phyloP scores from a whole-genome alignment of 2,329 filamentous ascomycete species.

The Clonostachys chloroleuca region DNA sequence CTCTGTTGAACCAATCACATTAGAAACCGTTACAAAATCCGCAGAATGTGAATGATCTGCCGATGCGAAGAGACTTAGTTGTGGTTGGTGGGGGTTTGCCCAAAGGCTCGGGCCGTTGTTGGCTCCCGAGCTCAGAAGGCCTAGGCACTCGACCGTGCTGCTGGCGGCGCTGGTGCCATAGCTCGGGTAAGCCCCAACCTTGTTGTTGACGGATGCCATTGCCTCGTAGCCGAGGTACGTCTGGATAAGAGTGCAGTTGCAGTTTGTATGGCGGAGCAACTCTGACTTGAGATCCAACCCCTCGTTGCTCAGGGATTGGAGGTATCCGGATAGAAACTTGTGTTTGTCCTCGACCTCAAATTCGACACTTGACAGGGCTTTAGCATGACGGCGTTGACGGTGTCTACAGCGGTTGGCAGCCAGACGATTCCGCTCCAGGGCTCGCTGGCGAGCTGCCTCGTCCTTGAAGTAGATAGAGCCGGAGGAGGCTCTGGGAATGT shows the following conservation, averaged over 20 bases:
- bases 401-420: slow-evolving; percentile 23
- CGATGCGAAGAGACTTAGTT: too few species aligned
- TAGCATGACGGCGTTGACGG: slow-evolving; percentile 20
- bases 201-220: slow-evolving; percentile 16
- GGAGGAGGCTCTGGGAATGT: not conserved
- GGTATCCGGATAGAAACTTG: slow-evolving; percentile 16
- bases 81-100: not conserved
- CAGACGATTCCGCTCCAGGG: slow-evolving; percentile 22
- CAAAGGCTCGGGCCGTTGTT: not conserved
- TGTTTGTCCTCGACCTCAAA: slow-evolving; percentile 20
- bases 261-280: slow-evolving; percentile 20
- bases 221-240: slow-evolving; percentile 22
- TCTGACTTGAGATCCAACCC: slow-evolving; percentile 20
- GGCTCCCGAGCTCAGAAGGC: not conserved
- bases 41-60: too few species aligned
- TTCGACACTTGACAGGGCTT: slow-evolving; percentile 17
- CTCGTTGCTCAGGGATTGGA: slow-evolving; percentile 16
- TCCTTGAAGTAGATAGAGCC: not conserved
- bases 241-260: slow-evolving; percentile 20
- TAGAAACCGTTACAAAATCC: too few species aligned
- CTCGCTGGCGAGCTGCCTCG: slow-evolving; percentile 8
- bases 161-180: not conserved
- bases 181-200: slow-evolving; percentile 1
- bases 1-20: too few species aligned
- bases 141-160: not conserved